Evolutionary conservation across 768 basidiomycete species (phyloP).

Genomic region (Leccinum arenicola): DNA sequence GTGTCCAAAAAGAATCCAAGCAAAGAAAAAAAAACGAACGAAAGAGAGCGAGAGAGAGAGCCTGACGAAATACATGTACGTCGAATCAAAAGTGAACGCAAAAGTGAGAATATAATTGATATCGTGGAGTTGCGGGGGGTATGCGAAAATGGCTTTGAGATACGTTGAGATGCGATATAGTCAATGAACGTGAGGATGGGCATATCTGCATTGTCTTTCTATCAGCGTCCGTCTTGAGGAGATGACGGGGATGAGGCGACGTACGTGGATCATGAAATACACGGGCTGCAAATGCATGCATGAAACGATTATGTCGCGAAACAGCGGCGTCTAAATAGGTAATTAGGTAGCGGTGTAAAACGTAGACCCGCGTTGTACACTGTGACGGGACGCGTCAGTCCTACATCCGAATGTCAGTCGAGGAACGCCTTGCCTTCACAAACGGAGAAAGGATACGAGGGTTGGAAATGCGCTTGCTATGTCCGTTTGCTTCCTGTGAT

Average conservation of each 20-base stretch:
- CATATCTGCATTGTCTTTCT: conserved; percentile 18
- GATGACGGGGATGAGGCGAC: neutral
- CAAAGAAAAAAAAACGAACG: conserved; percentile 3
- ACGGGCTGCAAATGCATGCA: conserved; percentile 25
- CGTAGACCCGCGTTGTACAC: conserved; percentile 29
- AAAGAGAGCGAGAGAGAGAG: conserved; percentile 1
- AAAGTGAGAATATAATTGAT: conserved; percentile 21
- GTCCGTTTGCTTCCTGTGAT: conserved; percentile 49
- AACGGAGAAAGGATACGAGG: conserved; percentile 7
- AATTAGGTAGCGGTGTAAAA: conserved; percentile 26
- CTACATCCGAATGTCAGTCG: neutral
- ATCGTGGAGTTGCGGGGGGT: conserved; percentile 28
- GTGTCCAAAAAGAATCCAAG: conserved; percentile 7
- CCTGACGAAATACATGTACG: conserved; percentile 9
- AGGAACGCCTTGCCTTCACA: conserved; percentile 25
- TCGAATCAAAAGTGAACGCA: conserved; percentile 21
- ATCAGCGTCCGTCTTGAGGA: neutral
- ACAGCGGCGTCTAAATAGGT: conserved; percentile 21
- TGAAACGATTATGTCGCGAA: conserved; percentile 28
- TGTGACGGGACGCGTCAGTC: conserved; percentile 10
- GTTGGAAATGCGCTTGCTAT: conserved; percentile 9
- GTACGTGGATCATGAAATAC: conserved; percentile 29
- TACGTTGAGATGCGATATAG: conserved; percentile 20
- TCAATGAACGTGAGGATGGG: conserved; percentile 25
- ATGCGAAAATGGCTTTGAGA: conserved; percentile 20